Evolutionary conservation across 2,329 filamentous ascomycete genomes (phyloP).

Genomic region (Leptographium lundbergii): DNA sequence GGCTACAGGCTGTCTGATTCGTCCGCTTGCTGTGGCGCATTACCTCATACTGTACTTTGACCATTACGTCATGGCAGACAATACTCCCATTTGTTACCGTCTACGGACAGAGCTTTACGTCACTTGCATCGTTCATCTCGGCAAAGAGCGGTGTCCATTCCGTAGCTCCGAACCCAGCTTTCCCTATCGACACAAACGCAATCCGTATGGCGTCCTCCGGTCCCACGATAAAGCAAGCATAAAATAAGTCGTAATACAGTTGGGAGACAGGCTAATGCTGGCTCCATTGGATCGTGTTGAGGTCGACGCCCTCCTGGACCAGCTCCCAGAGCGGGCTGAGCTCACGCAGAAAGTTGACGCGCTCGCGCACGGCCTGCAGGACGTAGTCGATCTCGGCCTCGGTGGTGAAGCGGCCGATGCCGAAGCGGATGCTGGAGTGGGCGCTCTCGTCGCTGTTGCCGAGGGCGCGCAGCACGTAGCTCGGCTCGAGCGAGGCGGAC

Average conservation of each 20-base stretch:
- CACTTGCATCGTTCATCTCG: too few relatives aligned
- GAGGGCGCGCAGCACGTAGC: slow-evolving; percentile 86
- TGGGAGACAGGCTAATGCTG: slow-evolving; percentile 53
- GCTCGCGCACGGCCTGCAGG: slow-evolving; percentile 79
- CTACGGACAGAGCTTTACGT: too few relatives aligned
- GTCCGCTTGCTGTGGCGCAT: too few relatives aligned
- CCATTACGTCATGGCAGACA: too few relatives aligned
- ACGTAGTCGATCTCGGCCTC: slow-evolving; percentile 96
- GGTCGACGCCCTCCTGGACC: slow-evolving; percentile 89
- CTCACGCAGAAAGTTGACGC: slow-evolving; percentile 86
- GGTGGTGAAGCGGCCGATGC: slow-evolving; percentile 93
- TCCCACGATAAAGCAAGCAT: background rate
- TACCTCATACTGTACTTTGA: too few relatives aligned
- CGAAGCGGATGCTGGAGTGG: slow-evolving; percentile 94
- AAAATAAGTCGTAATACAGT: background rate
- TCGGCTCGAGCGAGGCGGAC: slow-evolving; percentile 89
- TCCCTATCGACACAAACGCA: too few relatives aligned
- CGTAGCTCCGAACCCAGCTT: too few relatives aligned
- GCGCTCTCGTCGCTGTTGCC: slow-evolving; percentile 96
- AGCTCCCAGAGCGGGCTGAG: slow-evolving; percentile 94
- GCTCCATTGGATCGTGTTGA: slow-evolving; percentile 96
- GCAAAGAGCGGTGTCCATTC: too few relatives aligned
- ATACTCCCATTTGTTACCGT: too few relatives aligned
- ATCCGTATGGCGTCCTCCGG: too few relatives aligned
- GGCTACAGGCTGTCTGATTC: too few relatives aligned